Conservation (phyloP, 305 asterid species). For the Solanum chacoense region DNA sequence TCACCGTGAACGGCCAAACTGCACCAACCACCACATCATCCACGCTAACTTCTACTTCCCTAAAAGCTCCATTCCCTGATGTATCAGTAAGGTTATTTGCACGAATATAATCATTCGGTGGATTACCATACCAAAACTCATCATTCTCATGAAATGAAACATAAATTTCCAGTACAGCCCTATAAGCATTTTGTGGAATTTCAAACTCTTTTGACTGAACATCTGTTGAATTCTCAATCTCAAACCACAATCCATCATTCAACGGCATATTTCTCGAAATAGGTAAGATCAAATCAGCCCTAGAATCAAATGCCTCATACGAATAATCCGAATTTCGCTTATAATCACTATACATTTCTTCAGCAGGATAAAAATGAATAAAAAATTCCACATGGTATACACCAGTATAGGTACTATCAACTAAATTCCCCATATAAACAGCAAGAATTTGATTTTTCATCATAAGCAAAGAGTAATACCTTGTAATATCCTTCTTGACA, state of each 20-base stretch:
- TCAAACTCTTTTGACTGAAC: constrained; percentile 32
- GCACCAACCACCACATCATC: constrained; percentile 46
- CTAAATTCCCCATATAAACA: constrained; percentile 58
- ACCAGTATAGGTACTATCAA: constrained; percentile 73
- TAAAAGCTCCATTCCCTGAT: constrained; percentile 35
- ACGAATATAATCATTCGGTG: constrained; percentile 49
- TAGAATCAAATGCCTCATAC: constrained; percentile 18
- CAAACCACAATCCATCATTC: constrained; percentile 88
- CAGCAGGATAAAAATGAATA: constrained; percentile 63
- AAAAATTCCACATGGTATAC: constrained; percentile 58
- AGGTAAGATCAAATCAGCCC: constrained; percentile 71
- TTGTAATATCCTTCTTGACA: constrained; percentile 68
- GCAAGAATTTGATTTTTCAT: constrained; percentile 46
- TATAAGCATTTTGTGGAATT: constrained; percentile 53
- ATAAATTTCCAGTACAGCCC: constrained; percentile 74
- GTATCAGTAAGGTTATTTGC: constrained; percentile 36
- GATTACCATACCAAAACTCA: constrained; percentile 72
- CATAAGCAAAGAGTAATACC: constrained; percentile 59
- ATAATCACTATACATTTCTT: background rate
- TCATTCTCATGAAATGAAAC: constrained; percentile 84
- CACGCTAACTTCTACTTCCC: constrained; percentile 59
- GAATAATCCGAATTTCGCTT: background rate
- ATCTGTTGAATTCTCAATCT: constrained; percentile 41
- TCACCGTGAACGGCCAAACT: constrained; percentile 85
- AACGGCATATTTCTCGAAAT: constrained; percentile 60